phyloP scores from a whole-genome alignment of 2,329 filamentous ascomycete genomes.

The Cladosporium oxysporum region DNA sequence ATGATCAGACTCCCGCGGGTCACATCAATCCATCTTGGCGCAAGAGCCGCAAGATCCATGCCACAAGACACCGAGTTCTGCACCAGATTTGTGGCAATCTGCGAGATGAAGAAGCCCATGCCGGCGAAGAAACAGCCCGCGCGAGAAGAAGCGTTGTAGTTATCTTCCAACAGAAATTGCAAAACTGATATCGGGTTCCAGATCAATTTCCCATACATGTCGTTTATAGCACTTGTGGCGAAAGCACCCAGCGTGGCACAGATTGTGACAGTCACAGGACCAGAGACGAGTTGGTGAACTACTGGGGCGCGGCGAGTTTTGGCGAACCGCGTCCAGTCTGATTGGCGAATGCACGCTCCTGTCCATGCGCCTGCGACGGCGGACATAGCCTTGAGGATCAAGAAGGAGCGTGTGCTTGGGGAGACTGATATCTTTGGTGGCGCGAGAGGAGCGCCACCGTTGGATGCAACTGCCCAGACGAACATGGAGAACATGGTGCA shows the following conservation, averaged over 20 bases:
- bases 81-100: slow-evolving; percentile 31
- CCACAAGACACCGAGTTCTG: slow-evolving; percentile 33
- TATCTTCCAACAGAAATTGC: slow-evolving; percentile 26
- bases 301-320: slow-evolving; percentile 26
- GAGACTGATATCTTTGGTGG: background rate
- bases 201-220: slow-evolving; percentile 28
- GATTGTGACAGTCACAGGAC: slow-evolving; percentile 19
- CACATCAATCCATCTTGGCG: slow-evolving; percentile 26
- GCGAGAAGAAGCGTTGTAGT: slow-evolving; percentile 27
- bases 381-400: slow-evolving; percentile 23
- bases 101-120: slow-evolving; percentile 31
- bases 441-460: background rate
- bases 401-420: slow-evolving; percentile 8
- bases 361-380: slow-evolving; percentile 23
- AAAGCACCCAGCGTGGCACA: slow-evolving; percentile 24
- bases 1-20: slow-evolving; percentile 32
- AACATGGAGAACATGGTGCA: slow-evolving; percentile 2
- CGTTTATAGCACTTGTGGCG: slow-evolving; percentile 28
- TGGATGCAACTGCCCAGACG: background rate
- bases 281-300: slow-evolving; percentile 31
- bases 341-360: slow-evolving; percentile 24
- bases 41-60: slow-evolving; percentile 34
- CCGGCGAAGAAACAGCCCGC: slow-evolving; percentile 37
- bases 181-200: slow-evolving; percentile 34
- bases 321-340: slow-evolving; percentile 29